Conservation (phyloP, 495 filamentous ascomycete species). For the Penicillium turbatum region DNA sequence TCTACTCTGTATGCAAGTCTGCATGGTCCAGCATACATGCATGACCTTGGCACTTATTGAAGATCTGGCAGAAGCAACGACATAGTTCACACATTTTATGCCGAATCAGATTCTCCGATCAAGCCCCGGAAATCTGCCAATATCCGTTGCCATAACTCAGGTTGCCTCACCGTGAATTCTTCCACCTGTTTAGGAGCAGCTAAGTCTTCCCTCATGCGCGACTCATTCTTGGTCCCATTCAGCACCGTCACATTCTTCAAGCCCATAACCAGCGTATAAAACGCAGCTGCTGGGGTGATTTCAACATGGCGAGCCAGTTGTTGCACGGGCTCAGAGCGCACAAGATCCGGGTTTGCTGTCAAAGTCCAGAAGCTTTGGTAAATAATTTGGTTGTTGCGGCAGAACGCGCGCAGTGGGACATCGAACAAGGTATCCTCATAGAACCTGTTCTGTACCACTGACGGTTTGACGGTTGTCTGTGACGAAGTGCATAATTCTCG, state of each 20-base stretch:
- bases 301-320: constrained; percentile 43
- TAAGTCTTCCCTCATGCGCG: constrained; percentile 64
- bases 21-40: too few relatives aligned
- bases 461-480: constrained; percentile 47
- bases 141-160: constrained; percentile 42
- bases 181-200: constrained; percentile 48
- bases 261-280: constrained; percentile 65
- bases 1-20: too few relatives aligned
- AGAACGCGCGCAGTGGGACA: constrained; percentile 56
- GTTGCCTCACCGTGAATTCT: constrained; percentile 41
- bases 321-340: constrained; percentile 48
- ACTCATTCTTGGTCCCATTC: constrained; percentile 63
- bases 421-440: constrained; percentile 59
- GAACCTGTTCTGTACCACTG: constrained; percentile 75
- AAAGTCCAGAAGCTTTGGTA: constrained; percentile 83
- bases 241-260: constrained; percentile 56
- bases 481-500: constrained; percentile 42
- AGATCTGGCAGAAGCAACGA: neutral
- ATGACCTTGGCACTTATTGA: too few relatives aligned
- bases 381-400: constrained; percentile 51
- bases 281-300: constrained; percentile 50
- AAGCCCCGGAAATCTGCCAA: constrained; percentile 43
- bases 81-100: neutral
- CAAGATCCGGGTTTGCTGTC: constrained; percentile 62
- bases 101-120: constrained; percentile 38